These are phyloP conservation scores for Aspergillus spinulosporus DNA, from an alignment of 2,329 filamentous ascomycete species.

Conservation along the genomic window DNA sequence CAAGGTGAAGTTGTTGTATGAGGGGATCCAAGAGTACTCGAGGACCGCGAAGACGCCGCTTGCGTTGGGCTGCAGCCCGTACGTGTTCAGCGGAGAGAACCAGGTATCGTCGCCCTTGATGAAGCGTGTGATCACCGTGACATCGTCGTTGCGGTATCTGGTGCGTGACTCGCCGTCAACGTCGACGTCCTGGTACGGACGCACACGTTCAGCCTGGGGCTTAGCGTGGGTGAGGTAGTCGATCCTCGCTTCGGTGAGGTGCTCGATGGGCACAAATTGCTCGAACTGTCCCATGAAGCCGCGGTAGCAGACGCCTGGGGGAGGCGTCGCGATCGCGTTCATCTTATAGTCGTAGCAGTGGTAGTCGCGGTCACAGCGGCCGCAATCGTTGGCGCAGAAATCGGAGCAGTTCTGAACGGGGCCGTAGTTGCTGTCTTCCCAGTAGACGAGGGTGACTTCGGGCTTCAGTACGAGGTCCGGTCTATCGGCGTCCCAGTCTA, in stretches of 20 bases:
- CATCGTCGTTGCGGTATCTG: conserved; percentile 11
- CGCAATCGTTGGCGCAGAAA: conserved; percentile 26
- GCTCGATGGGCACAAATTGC: conserved; percentile 25
- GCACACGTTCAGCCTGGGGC: background rate
- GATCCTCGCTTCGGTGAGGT: conserved; percentile 15
- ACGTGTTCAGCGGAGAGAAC: conserved; percentile 24
- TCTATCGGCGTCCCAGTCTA: conserved; percentile 19
- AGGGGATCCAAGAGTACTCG: conserved; percentile 22
- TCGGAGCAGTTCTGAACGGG: conserved; percentile 23
- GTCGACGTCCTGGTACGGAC: background rate
- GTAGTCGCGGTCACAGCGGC: conserved; percentile 22
- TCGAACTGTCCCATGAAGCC: conserved; percentile 24
- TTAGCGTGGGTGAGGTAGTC: conserved; percentile 22
- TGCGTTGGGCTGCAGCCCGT: conserved; percentile 18
- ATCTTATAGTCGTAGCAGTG: conserved; percentile 25
- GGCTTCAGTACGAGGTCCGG: conserved; percentile 16
- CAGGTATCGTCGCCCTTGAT: conserved; percentile 24
- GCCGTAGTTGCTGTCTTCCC: conserved; percentile 23
- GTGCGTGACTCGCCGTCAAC: background rate
- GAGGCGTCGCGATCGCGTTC: conserved; percentile 19
- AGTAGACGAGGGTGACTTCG: conserved; percentile 16
- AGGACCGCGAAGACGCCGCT: conserved; percentile 23
- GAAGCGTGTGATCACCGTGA: conserved; percentile 20
- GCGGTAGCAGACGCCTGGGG: conserved; percentile 20
- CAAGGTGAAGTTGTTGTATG: conserved; percentile 21